Conservation (phyloP, 2,329 filamentous ascomycete species). For the Fusarium zealandicum region DNA sequence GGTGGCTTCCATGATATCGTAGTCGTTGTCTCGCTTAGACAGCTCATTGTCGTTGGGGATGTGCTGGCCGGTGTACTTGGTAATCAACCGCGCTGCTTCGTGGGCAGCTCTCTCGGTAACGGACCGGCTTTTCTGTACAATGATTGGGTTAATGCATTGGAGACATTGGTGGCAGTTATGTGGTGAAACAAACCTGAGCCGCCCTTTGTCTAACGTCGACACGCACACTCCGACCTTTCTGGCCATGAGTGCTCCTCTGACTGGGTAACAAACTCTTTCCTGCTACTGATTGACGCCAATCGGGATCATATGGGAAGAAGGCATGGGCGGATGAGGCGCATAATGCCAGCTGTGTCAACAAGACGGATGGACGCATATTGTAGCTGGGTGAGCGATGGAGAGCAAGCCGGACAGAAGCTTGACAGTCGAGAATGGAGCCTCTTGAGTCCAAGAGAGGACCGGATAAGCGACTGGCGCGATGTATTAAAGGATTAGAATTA, state of each 20-base stretch:
- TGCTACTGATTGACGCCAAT: slow-evolving; percentile 44
- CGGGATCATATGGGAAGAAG: slow-evolving; percentile 56
- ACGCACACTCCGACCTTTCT: slow-evolving; percentile 42
- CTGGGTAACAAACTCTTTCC: slow-evolving; percentile 34
- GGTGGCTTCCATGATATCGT: slow-evolving; percentile 55
- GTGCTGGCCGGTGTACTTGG: slow-evolving; percentile 48
- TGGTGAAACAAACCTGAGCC: slow-evolving; percentile 42
- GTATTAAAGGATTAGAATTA: slow-evolving; percentile 45
- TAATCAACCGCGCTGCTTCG: slow-evolving; percentile 48
- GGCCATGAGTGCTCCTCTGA: slow-evolving; percentile 30
- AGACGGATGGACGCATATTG: slow-evolving; percentile 52
- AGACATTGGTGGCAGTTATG: slow-evolving; percentile 6
- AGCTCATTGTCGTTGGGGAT: slow-evolving; percentile 23
- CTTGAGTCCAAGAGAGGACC: neutral
- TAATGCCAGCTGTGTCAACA: slow-evolving; percentile 57
- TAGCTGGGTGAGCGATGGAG: slow-evolving; percentile 14
- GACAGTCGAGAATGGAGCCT: slow-evolving; percentile 16
- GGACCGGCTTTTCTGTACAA: slow-evolving; percentile 44
- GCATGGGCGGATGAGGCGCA: slow-evolving; percentile 56
- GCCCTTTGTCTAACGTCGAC: slow-evolving; percentile 53
- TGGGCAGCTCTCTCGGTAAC: slow-evolving; percentile 48
- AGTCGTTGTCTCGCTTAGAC: slow-evolving; percentile 55
- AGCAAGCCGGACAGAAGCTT: slow-evolving; percentile 1
- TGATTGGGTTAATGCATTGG: slow-evolving; percentile 22
- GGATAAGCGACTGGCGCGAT: slow-evolving; percentile 23